Percentiles rank a stretch among this genome's conserved stretches.
phyloP scores from a whole-genome alignment of 1,284 basidiomycete species.

The Leccinum fallax region DNA sequence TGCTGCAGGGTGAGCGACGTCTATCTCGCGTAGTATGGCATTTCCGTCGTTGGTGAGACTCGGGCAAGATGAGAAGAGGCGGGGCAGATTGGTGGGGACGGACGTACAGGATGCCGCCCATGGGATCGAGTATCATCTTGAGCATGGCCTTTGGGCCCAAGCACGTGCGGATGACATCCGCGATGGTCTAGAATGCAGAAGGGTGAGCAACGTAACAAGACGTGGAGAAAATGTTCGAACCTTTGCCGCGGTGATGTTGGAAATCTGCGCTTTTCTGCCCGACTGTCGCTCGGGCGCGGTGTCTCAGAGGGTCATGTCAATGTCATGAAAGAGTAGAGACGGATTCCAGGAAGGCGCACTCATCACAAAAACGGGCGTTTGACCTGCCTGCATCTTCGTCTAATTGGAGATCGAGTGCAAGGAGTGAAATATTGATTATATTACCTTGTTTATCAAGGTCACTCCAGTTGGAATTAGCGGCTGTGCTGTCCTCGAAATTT shows the following conservation, averaged over 20 bases:
- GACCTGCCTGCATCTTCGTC: conserved; percentile 48
- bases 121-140: conserved; percentile 99
- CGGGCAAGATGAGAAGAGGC: conserved; percentile 2
- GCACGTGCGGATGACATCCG: conserved; percentile 99
- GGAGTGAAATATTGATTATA: no score
- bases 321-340: not conserved
- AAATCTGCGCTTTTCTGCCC: conserved; percentile 94
- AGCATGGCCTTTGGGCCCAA: conserved; percentile 97
- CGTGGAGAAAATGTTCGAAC: conserved; percentile 46
- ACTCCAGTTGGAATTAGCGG: no score
- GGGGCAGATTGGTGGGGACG: not conserved
- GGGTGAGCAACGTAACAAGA: not conserved
- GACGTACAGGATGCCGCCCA: conserved; percentile 92
- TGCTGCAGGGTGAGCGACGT: conserved; percentile 97
- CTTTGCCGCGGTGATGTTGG: conserved; percentile 98
- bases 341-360: conserved; percentile 12
- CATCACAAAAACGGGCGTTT: conserved; percentile 71
- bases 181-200: conserved; percentile 73
- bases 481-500: no score
- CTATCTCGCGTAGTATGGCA: conserved; percentile 96
- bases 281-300: conserved; percentile 91
- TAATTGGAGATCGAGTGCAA: no score
- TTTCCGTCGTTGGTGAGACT: conserved; percentile 98
- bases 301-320: conserved; percentile 52
- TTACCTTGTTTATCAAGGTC: no score